phyloP scores from a whole-genome alignment of 768 basidiomycete genomes.

The Podaxis rugospora region DNA sequence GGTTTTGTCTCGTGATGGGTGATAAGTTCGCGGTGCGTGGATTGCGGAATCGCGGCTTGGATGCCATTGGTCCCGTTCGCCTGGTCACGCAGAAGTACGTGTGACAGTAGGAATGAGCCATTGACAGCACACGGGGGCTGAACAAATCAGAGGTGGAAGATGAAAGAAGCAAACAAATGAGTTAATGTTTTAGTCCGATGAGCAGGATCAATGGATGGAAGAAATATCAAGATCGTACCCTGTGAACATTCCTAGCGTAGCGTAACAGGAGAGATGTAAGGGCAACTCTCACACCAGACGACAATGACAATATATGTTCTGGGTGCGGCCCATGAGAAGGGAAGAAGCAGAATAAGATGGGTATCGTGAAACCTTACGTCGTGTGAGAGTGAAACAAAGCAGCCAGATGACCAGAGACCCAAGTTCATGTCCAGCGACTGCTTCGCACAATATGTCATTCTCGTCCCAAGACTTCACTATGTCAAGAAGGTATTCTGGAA shows the following conservation, averaged over 20 bases:
- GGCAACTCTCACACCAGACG: not conserved
- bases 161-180: not conserved
- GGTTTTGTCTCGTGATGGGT: not conserved
- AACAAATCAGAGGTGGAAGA: not conserved
- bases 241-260: not conserved
- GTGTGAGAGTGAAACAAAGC: slow-evolving; percentile 34
- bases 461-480: slow-evolving; percentile 17
- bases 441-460: not conserved
- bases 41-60: not conserved
- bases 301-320: slow-evolving; percentile 7
- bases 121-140: not conserved
- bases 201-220: not conserved
- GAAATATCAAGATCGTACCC: not conserved
- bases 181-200: not conserved
- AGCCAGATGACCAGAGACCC: slow-evolving; percentile 33
- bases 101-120: not conserved
- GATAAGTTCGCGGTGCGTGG: not conserved
- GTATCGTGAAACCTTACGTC: slow-evolving; percentile 26
- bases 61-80: not conserved
- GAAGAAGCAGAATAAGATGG: slow-evolving; percentile 4
- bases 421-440: slow-evolving; percentile 16
- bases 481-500: slow-evolving; percentile 33
- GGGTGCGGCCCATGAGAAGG: slow-evolving; percentile 1
- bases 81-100: not conserved
- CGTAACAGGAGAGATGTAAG: not conserved